phyloP scores from a whole-genome alignment of 139 green algal genomes.

The Prasinococcaceae sp. region DNA sequence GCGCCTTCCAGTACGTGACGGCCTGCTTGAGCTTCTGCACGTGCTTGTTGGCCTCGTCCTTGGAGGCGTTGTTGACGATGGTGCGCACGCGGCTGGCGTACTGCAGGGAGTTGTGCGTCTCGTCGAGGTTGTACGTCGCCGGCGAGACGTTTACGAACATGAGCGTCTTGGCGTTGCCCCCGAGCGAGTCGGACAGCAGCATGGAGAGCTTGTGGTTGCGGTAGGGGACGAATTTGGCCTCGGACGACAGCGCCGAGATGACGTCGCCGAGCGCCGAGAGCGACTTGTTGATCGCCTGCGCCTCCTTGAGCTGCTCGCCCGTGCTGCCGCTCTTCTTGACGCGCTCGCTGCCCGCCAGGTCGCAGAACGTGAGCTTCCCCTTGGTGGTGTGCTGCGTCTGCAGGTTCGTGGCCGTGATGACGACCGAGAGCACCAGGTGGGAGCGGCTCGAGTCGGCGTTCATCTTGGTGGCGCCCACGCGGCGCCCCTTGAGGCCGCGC shows the following conservation, averaged over 20 bases:
- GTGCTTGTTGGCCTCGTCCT: slow-evolving; percentile 74
- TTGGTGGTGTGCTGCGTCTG: slow-evolving; percentile 72
- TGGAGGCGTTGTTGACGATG: slow-evolving; percentile 79
- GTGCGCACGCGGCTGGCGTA: slow-evolving; percentile 63
- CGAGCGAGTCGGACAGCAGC: slow-evolving; percentile 84
- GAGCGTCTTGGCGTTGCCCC: slow-evolving; percentile 41
- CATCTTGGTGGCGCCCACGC: slow-evolving; percentile 24
- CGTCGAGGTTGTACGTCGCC: slow-evolving; percentile 61
- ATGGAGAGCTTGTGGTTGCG: slow-evolving; percentile 99
- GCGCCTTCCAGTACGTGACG: slow-evolving; percentile 88
- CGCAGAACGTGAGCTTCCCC: slow-evolving; percentile 60
- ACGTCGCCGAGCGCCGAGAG: slow-evolving; percentile 89
- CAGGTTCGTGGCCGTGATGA: slow-evolving; percentile 84
- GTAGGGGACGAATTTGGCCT: slow-evolving; percentile 77
- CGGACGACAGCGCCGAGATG: slow-evolving; percentile 77
- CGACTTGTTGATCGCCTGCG: slow-evolving; percentile 97
- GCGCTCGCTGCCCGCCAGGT: slow-evolving; percentile 84
- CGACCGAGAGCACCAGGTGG: slow-evolving; percentile 87
- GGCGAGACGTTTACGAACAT: slow-evolving; percentile 66
- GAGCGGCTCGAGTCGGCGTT: slow-evolving; percentile 36
- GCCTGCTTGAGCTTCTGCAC: slow-evolving; percentile 57
- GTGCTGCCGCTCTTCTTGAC: slow-evolving; percentile 83
- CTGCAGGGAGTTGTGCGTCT: slow-evolving; percentile 35
- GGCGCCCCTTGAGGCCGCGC: slow-evolving; percentile 18
- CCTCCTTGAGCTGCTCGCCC: slow-evolving; percentile 92